Base-by-base conservation (phyloP, 495 filamentous ascomycete genomes). In the Evernia prunastri region DNA sequence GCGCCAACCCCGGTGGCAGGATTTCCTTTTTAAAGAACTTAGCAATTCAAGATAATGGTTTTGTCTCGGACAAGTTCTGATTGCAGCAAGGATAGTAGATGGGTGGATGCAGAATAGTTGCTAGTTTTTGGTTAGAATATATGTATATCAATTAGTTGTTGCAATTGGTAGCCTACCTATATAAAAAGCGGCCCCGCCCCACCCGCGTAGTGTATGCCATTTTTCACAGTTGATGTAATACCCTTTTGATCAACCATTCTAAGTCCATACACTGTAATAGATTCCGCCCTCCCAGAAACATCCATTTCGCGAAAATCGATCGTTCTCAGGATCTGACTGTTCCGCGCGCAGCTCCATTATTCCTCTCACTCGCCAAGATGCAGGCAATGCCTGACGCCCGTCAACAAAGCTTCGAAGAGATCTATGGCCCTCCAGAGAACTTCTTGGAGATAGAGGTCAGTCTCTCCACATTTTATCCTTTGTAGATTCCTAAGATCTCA, bases 351-450 rank as follows among this genome's bases (percentile, higher is more conserved):
- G 35, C 49, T 15, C 18, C 60, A 49, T 4, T 11, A 18, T 37
- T 25, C 20, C 31, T 18, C 54, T 49, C 40, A 29, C 18, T 59
- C 17, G 54, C 37, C 73, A 87, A 81, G 65, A 86, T 92, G 87
- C 87, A 90, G 78, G 86, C 88, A 63, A 86, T 92, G 78, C 89
- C 89, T 18, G 89, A 91, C 75, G 87, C 87, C 58, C 89, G 93
- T 67, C 84, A 88, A 73, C 94, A 98, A 81, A 91, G 87, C 70
- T 98, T 96, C 72, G 94, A 98, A 78, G 94, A 98, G 83, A 96
- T 97, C 74, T 98, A 98, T 75, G 94, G 92, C 7, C 92, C 92
- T 18, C 94, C 95, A 20, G 94, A 98, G 83, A 98, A 98, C 77
- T 96, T 97, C 73, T 83, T 98, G 43, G 94, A 98, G 79, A 95